A percentile compares a stretch with the other conserved stretches of the same genome.
Evolutionary conservation across 129 eudicot genomes (phyloP).

Genomic region (Chrysanthemum seticuspe): DNA sequence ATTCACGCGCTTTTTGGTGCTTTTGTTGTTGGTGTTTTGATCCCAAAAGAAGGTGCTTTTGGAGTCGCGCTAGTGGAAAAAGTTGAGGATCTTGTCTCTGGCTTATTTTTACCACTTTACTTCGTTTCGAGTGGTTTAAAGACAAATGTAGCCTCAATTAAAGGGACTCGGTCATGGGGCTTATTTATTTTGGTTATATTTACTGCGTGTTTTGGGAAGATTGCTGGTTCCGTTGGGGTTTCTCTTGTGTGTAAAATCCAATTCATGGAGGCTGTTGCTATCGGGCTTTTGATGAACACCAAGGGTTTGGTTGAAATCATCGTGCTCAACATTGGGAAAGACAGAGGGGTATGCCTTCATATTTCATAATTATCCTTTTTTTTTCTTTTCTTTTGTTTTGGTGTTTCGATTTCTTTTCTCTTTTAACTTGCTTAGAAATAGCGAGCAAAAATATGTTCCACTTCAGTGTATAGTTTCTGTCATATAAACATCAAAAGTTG

Average conservation of each 20-base stretch:
- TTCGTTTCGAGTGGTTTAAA: conserved; percentile 88
- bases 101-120: conserved; percentile 74
- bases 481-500: too few relatives aligned
- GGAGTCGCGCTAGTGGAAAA: conserved; percentile 78
- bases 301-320: conserved; percentile 89
- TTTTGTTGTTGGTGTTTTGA: conserved; percentile 76
- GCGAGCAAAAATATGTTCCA: too few relatives aligned
- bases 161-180: conserved; percentile 85
- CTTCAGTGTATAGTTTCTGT: too few relatives aligned
- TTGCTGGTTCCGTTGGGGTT: conserved; percentile 65
- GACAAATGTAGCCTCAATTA: conserved; percentile 70
- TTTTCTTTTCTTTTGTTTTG: too few relatives aligned
- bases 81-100: conserved; percentile 90
- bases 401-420: too few relatives aligned
- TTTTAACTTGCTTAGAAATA: too few relatives aligned
- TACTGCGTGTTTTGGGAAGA: conserved; percentile 81
- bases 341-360: conserved; percentile 59
- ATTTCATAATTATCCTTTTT: too few relatives aligned
- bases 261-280: conserved; percentile 57
- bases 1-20: conserved; percentile 92
- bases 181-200: conserved; percentile 61
- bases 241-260: conserved; percentile 54
- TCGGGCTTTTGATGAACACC: conserved; percentile 83
- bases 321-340: conserved; percentile 87
- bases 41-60: conserved; percentile 85